Conservation (phyloP, 2,329 filamentous ascomycete genomes). For the Lecanicillium sp. region DNA sequence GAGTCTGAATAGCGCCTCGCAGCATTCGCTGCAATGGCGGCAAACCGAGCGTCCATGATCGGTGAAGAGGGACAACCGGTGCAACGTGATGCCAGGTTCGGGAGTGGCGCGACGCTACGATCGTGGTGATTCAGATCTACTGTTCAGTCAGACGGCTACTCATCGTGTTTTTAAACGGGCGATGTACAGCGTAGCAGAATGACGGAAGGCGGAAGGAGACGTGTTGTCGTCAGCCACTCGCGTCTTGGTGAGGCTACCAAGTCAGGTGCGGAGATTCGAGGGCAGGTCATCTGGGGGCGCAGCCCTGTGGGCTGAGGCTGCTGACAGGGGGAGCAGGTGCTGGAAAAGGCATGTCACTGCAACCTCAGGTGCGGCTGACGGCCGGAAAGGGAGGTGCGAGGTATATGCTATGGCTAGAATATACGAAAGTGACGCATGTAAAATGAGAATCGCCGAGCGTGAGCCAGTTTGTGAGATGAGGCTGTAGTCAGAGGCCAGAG, state of each 20-base stretch:
- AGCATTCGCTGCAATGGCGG: constrained; percentile 29
- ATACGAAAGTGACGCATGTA: no score
- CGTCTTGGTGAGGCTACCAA: not conserved
- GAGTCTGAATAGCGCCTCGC: constrained; percentile 27
- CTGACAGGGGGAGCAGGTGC: constrained; percentile 7
- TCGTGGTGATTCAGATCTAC: constrained; percentile 1
- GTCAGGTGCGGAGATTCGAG: constrained; percentile 7
- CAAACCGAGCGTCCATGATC: constrained; percentile 17
- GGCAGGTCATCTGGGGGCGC: constrained; percentile 11
- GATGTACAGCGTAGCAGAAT: not conserved
- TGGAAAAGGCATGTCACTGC: no score
- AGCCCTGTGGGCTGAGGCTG: constrained; percentile 1
- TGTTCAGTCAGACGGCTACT: not conserved
- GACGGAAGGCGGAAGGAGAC: not conserved
- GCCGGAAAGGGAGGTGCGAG: not conserved
- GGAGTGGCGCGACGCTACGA: constrained; percentile 7
- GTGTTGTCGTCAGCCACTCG: no score
- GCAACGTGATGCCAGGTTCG: not conserved
- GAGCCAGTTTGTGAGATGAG: no score
- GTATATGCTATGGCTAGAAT: no score
- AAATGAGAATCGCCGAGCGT: no score
- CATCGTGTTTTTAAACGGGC: not conserved
- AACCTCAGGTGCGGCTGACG: not conserved
- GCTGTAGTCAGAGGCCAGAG: no score
- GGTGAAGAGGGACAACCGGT: not conserved